Evolutionary conservation across 805 yeast genomes (phyloP), one percentile per base, ranked within the genome.

Genomic region (Tetrapisispora namnaoensis): DNA sequence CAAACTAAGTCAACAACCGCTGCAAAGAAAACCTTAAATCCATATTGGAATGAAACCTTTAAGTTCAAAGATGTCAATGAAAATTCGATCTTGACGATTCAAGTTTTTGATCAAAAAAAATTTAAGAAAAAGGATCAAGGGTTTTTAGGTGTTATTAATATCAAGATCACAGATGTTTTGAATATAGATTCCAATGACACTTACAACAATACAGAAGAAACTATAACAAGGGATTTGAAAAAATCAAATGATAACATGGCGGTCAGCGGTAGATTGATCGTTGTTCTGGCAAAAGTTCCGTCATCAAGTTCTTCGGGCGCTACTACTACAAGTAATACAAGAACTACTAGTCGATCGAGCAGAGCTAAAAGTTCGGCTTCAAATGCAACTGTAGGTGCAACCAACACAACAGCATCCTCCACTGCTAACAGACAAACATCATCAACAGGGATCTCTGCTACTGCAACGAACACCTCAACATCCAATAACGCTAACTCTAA

Each of bases 91-190:
- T 72, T 93, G 46, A 95, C 91, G 14, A 80, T 93, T 53, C 98
- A 93, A 67, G 93, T 93, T 8, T 93, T 93, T 69, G 98, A 93
- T 67, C 98, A 91, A 66, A 90, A 89, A 66, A 93, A 93, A 69
- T 93, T 93, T 72, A 93, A 93, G 67, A 89, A 88, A 80, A 90
- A 89, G 76, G 99, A 93, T 65, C 99, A 93, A 68, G 99, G 99
- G 5, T 93, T 93, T 59, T 73, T 93, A 47, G 99, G 99, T 50
- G 98, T 93, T 18, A 93, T 93, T 52, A 93, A 93, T 66, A 78
- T 93, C 46, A 76, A 95, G 55, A 78, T 93, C 30, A 91, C 91
- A 40, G 98, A 93, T 66, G 88, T 86, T 28, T 42, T 66, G 44
- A 65, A 20, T 34, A 13, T 22, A 16, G 40, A 37, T 28, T 37